These are phyloP conservation scores for Podospora bellae-mahoneyi DNA, from an alignment of 495 filamentous ascomycete species.

Conservation along the genomic window DNA sequence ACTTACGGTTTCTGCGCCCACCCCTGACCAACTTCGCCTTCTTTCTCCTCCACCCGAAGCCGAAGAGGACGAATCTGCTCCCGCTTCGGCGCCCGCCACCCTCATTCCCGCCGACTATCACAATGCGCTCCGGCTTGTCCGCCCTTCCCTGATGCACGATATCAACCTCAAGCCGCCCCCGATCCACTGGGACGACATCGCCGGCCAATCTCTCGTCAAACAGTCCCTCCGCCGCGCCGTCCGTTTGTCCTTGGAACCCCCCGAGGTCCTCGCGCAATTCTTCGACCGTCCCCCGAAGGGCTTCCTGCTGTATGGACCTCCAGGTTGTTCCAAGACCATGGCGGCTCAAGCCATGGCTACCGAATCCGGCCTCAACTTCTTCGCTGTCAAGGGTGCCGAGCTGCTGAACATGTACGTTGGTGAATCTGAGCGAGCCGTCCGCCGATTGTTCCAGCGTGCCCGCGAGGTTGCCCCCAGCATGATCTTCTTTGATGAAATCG, in stretches of 20 bases:
- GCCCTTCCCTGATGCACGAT: slow-evolving; percentile 86
- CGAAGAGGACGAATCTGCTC: background rate
- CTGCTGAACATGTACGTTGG: slow-evolving; percentile 97
- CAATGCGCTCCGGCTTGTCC: slow-evolving; percentile 45
- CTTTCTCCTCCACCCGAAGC: slow-evolving; percentile 12
- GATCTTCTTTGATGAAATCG: slow-evolving; percentile 98
- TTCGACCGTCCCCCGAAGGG: slow-evolving; percentile 63
- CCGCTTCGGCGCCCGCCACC: background rate
- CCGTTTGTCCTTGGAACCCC: slow-evolving; percentile 40
- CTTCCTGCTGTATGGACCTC: slow-evolving; percentile 87
- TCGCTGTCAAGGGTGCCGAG: slow-evolving; percentile 95
- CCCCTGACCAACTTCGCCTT: background rate
- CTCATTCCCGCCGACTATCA: slow-evolving; percentile 42
- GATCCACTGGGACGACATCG: slow-evolving; percentile 85
- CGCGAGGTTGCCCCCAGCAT: slow-evolving; percentile 84
- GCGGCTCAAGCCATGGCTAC: slow-evolving; percentile 90
- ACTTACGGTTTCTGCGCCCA: background rate
- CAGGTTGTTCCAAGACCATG: slow-evolving; percentile 94
- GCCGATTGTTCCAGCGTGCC: slow-evolving; percentile 85
- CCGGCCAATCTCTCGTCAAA: slow-evolving; percentile 81
- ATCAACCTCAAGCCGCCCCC: slow-evolving; percentile 84
- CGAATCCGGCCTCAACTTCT: slow-evolving; percentile 87
- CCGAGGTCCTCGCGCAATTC: slow-evolving; percentile 55
- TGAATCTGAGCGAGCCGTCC: slow-evolving; percentile 84
- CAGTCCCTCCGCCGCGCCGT: slow-evolving; percentile 44